Evolutionary conservation across 495 filamentous ascomycete species (phyloP).

Genomic region (Penicillium dipodomyicola): DNA sequence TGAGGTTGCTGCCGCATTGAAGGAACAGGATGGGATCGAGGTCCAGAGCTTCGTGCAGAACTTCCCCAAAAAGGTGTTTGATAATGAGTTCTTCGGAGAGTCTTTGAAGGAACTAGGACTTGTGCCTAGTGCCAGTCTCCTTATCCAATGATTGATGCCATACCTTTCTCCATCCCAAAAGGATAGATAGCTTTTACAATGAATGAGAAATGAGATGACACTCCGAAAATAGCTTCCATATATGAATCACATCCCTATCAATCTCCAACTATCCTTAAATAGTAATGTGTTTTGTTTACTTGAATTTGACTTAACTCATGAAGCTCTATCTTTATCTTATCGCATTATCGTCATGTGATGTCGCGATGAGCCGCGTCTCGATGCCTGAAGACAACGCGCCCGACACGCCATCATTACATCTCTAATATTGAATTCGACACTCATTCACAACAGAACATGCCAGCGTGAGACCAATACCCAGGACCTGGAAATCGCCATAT

Average conservation of each 20-base stretch:
- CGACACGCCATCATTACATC: slow-evolving; percentile 29
- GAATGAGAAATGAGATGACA: slow-evolving; percentile 16
- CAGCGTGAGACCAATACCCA: slow-evolving; percentile 37
- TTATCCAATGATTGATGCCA: slow-evolving; percentile 54
- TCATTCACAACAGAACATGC: slow-evolving; percentile 32
- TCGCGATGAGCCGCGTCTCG: slow-evolving; percentile 36
- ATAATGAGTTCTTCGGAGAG: slow-evolving; percentile 77
- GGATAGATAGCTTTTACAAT: slow-evolving; percentile 11
- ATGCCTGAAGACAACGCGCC: slow-evolving; percentile 14
- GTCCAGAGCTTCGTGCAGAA: slow-evolving; percentile 78
- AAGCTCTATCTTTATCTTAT: slow-evolving; percentile 10
- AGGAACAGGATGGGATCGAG: slow-evolving; percentile 58
- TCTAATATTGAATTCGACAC: slow-evolving; percentile 14
- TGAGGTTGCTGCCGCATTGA: slow-evolving; percentile 78
- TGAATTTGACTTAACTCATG: neutral
- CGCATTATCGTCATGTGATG: slow-evolving; percentile 41
- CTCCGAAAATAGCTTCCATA: neutral
- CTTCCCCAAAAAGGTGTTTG: slow-evolving; percentile 83
- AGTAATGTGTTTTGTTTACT: neutral
- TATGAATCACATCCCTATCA: neutral
- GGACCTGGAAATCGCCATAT: neutral
- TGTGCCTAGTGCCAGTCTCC: slow-evolving; percentile 81
- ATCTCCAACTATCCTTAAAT: neutral
- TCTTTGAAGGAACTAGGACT: slow-evolving; percentile 90
- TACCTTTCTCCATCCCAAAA: neutral